phyloP scores from a whole-genome alignment of 768 basidiomycete genomes.

The Termitomyces sp. region DNA sequence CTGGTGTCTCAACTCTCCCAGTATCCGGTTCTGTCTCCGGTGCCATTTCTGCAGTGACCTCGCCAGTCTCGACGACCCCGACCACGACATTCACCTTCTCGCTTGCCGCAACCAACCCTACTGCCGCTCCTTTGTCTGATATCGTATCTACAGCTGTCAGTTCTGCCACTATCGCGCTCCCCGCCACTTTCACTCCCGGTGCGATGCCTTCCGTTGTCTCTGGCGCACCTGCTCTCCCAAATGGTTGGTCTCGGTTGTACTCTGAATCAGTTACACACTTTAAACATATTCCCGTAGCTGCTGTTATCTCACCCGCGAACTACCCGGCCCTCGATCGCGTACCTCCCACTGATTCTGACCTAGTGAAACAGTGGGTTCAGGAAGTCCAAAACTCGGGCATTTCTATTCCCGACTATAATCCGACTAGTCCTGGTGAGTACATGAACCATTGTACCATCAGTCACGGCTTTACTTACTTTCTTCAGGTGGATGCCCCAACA shows the following conservation, averaged over 20 bases:
- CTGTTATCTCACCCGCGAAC: slow-evolving; percentile 38
- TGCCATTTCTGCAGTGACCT: neutral
- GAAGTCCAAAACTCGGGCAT: slow-evolving; percentile 53
- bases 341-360: slow-evolving; percentile 53
- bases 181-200: slow-evolving; percentile 43
- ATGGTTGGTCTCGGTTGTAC: slow-evolving; percentile 29
- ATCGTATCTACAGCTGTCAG: slow-evolving; percentile 40
- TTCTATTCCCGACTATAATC: slow-evolving; percentile 46
- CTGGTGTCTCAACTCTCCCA: neutral
- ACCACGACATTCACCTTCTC: slow-evolving; percentile 36
- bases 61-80: slow-evolving; percentile 16
- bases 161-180: slow-evolving; percentile 38
- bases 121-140: slow-evolving; percentile 48
- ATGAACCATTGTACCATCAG: neutral
- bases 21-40: neutral
- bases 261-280: neutral
- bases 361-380: slow-evolving; percentile 68
- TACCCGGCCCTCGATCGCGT: slow-evolving; percentile 63
- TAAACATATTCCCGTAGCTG: slow-evolving; percentile 24
- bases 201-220: slow-evolving; percentile 43
- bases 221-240: slow-evolving; percentile 55
- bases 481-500: slow-evolving; percentile 54
- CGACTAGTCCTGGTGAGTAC: slow-evolving; percentile 34
- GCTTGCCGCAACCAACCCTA: slow-evolving; percentile 48
- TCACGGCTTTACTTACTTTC: neutral